Evolutionary conservation across 495 filamentous ascomycete species (phyloP).

Genomic region (Penicillium arizonense): DNA sequence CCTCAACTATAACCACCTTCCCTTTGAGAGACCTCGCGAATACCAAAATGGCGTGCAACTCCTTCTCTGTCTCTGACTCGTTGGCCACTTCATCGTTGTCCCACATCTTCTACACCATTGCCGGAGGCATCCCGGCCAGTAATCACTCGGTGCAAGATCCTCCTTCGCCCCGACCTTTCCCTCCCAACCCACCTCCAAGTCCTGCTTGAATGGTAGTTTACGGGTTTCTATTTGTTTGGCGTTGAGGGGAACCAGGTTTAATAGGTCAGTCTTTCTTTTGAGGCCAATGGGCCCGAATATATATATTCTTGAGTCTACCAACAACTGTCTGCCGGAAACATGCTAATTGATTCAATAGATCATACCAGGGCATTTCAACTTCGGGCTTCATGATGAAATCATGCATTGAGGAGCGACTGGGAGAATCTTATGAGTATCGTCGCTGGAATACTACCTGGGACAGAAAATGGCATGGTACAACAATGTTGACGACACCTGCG

Average conservation of each 20-base stretch:
- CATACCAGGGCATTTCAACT: constrained; percentile 4
- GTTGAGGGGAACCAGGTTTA: constrained; percentile 12
- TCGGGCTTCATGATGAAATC: background rate
- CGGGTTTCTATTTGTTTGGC: constrained; percentile 11
- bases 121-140: constrained; percentile 7
- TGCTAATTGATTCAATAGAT: background rate
- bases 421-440: background rate
- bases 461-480: too few relatives aligned
- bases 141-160: constrained; percentile 33
- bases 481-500: too few relatives aligned
- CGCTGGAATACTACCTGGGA: too few relatives aligned
- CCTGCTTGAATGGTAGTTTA: constrained; percentile 26
- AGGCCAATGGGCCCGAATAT: background rate
- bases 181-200: constrained; percentile 45
- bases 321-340: too few relatives aligned
- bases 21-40: background rate
- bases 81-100: background rate
- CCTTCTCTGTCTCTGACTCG: background rate
- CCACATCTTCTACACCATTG: constrained; percentile 1
- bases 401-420: background rate
- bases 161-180: constrained; percentile 41
- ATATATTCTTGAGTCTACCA: background rate
- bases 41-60: constrained; percentile 7
- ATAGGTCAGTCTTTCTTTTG: constrained; percentile 13
- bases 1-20: background rate